Conservation (phyloP, 106 monocot genomes). For the Dendrobium catenatum region DNA sequence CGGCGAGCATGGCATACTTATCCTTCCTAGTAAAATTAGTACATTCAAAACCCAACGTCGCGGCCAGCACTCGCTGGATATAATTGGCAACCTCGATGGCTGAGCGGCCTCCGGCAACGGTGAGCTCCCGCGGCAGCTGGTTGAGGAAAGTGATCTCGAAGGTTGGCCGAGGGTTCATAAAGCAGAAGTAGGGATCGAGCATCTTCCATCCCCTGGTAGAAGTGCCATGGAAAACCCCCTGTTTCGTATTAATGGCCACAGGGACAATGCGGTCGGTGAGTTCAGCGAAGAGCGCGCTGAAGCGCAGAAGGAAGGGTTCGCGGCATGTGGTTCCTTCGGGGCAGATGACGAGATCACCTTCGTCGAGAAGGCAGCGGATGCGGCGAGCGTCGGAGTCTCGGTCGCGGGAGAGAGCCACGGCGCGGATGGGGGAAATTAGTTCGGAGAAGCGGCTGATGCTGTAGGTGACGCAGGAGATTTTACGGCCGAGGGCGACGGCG, state of each 20-base stretch:
- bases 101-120: conserved; percentile 37
- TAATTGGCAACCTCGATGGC: conserved; percentile 63
- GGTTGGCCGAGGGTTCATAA: conserved; percentile 67
- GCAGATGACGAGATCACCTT: conserved; percentile 58
- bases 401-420: conserved; percentile 40
- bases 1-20: conserved; percentile 65
- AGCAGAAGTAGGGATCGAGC: conserved; percentile 60
- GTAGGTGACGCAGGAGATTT: conserved; percentile 62
- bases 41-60: conserved; percentile 54
- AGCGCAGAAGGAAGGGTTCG: conserved; percentile 63
- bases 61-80: conserved; percentile 47
- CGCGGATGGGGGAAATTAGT: conserved; percentile 52
- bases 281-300: conserved; percentile 68
- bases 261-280: conserved; percentile 67
- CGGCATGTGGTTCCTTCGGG: conserved; percentile 76
- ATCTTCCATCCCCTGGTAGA: conserved; percentile 59
- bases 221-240: conserved; percentile 56
- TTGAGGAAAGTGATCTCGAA: conserved; percentile 69
- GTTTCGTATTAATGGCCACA: conserved; percentile 57
- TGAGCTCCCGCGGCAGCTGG: conserved; percentile 45
- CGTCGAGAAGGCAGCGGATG: conserved; percentile 32
- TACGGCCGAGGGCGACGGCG: conserved; percentile 46
- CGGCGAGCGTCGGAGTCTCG: conserved; percentile 29
- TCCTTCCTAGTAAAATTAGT: conserved; percentile 67
- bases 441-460: conserved; percentile 56